Evolutionary conservation across 2,329 filamentous ascomycete species (phyloP), one percentile per base, ranked within the genome.

Genomic region (Boeremia lycopersici): DNA sequence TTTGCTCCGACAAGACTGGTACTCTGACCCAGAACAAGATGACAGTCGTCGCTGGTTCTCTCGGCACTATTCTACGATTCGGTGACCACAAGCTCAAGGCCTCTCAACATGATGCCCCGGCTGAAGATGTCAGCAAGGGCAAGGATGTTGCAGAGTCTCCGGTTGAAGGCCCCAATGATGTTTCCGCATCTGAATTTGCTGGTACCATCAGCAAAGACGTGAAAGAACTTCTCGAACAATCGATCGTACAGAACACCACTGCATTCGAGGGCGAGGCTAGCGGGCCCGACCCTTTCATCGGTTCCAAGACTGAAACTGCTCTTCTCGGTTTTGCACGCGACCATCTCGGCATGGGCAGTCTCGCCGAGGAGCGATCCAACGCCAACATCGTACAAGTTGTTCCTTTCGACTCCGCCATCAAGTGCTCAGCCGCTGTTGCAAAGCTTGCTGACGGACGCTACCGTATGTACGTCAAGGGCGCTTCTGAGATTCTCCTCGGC

Each of bases 261-360:
- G 74, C 74, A 71, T 71, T 83, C 72, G 53, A 81, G 72, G 48
- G 75, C 61, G 49, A 73, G 49, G 57, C 78, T 69, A 61, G 78
- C 41, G 53, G 75, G 60, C 23, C 78, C 48, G 56, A 81, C 41
- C 75, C 82, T 0, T 92, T 90, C 61, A 82, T 91, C 58, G 89
- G 89, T 28, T 91, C 89, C 5, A 91, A 91, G 75, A 92, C 89
- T 0, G 89, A 92, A 69, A 90, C 88, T 4, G 89, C 89, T 19
- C 78, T 92, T 11, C 80, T 92, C n/a, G 79, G 81, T 23, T 90
- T 91, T 68, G 86, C 87, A 17, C 81, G 83, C 43, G 84, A 89
- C 43, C 79, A 85, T 65, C 77, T 91, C 12, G 87, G 81, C 36
- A 86, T 91, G 79, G 83, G 82, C 6, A 79, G 82, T 0, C 75